Conservation (phyloP, 768 basidiomycete species). For the Russula brevipes region DNA sequence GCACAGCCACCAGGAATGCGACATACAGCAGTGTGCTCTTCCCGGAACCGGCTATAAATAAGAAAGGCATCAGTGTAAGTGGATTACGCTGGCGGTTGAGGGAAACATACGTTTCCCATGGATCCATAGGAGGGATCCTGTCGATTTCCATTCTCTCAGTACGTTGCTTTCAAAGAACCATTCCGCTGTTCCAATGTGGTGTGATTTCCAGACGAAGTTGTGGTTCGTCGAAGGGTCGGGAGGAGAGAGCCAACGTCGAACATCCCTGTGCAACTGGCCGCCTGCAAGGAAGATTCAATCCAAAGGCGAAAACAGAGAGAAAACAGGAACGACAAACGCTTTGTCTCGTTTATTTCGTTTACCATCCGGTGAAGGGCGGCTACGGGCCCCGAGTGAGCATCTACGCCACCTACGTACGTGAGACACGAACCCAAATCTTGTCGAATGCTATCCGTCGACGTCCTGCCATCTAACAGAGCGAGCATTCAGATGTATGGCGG, state of each 20-base stretch:
- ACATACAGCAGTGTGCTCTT: slow-evolving; percentile 7
- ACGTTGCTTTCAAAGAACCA: background rate
- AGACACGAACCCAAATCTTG: background rate
- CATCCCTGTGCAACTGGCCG: background rate
- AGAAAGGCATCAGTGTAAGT: background rate
- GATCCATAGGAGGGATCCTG: background rate
- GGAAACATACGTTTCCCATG: background rate
- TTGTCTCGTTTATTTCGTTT: background rate
- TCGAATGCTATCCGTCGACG: background rate
- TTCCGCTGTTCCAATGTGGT: background rate
- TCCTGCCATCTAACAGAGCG: background rate
- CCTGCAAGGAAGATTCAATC: background rate
- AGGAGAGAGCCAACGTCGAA: background rate
- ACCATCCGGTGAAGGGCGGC: background rate
- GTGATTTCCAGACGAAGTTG: background rate
- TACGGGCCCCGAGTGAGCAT: background rate
- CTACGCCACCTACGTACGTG: too few species aligned
- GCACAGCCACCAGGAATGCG: too few species aligned
- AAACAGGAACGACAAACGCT: background rate
- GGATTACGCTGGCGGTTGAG: too few species aligned
- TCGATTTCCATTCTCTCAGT: background rate
- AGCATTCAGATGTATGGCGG: background rate
- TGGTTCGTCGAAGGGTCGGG: background rate
- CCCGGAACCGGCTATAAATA: background rate
- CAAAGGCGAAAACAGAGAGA: too few species aligned